phyloP scores from a whole-genome alignment of 805 yeast genomes.

The Maudiozyma bulderi region DNA sequence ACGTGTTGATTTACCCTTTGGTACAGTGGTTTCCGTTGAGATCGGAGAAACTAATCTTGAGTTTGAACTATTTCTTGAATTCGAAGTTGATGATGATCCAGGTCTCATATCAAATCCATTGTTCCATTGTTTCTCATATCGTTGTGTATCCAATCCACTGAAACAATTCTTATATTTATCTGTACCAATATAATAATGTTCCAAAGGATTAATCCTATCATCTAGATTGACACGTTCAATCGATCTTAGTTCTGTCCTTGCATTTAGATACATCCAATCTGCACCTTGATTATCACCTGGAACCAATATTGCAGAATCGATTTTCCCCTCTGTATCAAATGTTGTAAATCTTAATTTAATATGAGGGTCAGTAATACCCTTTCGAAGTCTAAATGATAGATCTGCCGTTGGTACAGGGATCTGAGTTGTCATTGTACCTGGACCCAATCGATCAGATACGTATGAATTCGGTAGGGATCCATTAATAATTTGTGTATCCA shows the following conservation, averaged over 20 bases:
- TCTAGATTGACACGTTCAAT: constrained; percentile 1
- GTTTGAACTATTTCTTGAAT: background rate
- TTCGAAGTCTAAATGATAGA: constrained; percentile 8
- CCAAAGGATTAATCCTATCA: background rate
- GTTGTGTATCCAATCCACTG: constrained; percentile 5
- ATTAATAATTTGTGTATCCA: constrained; percentile 14
- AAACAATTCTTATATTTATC: background rate
- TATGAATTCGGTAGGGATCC: constrained; percentile 8
- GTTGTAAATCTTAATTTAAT: constrained; percentile 13
- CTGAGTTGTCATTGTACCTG: constrained; percentile 20
- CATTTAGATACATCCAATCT: background rate
- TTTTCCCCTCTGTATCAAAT: constrained; percentile 10
- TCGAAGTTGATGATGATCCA: background rate
- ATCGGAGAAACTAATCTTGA: background rate
- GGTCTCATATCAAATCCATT: constrained; percentile 1
- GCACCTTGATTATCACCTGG: background rate
- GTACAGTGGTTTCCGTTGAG: no score
- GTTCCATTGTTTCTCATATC: constrained; percentile 8
- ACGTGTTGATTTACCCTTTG: no score
- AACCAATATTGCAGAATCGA: background rate
- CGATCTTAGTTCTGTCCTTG: background rate
- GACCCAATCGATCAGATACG: constrained; percentile 17
- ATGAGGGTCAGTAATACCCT: background rate
- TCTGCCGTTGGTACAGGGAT: constrained; percentile 20
- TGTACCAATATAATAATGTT: background rate